phyloP scores from a whole-genome alignment of 1,139 yeast genomes.

The Pichia cactophila region DNA sequence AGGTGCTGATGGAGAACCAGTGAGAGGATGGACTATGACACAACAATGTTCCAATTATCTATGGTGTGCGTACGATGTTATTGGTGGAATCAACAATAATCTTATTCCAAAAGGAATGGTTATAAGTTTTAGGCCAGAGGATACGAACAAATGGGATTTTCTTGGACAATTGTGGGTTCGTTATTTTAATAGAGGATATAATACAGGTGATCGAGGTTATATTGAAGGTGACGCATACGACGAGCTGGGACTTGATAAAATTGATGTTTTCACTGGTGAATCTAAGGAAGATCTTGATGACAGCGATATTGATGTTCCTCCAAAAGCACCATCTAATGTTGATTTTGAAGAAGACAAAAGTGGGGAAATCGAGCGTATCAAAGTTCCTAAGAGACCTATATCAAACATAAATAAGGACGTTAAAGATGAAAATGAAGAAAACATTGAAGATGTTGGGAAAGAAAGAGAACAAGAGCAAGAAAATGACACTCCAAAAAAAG shows the following conservation, averaged over 20 bases:
- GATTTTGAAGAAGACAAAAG: neutral
- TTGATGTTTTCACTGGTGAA: conserved; percentile 12
- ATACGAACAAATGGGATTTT: conserved; percentile 22
- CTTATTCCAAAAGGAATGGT: conserved; percentile 25
- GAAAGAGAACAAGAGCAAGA: neutral
- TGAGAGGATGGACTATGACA: conserved; percentile 53
- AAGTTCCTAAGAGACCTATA: neutral
- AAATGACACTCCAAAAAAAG: neutral
- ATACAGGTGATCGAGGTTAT: conserved; percentile 22
- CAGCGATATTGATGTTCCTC: conserved; percentile 5
- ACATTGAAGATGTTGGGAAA: neutral
- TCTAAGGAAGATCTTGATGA: conserved; percentile 10
- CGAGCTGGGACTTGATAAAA: conserved; percentile 23
- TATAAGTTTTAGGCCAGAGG: conserved; percentile 16
- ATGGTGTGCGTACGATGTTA: conserved; percentile 52
- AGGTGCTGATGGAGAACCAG: conserved; percentile 35
- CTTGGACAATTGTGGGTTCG: conserved; percentile 28
- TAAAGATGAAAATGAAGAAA: neutral
- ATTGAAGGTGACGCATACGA: conserved; percentile 26
- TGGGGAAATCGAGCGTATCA: conserved; percentile 1
- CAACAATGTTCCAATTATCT: conserved; percentile 45
- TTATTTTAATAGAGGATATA: conserved; percentile 21
- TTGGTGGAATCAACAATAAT: conserved; percentile 31
- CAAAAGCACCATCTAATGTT: conserved; percentile 1
- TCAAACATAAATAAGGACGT: neutral